Conservation (phyloP, 768 basidiomycete species). For the Fibroporia radiculosa region DNA sequence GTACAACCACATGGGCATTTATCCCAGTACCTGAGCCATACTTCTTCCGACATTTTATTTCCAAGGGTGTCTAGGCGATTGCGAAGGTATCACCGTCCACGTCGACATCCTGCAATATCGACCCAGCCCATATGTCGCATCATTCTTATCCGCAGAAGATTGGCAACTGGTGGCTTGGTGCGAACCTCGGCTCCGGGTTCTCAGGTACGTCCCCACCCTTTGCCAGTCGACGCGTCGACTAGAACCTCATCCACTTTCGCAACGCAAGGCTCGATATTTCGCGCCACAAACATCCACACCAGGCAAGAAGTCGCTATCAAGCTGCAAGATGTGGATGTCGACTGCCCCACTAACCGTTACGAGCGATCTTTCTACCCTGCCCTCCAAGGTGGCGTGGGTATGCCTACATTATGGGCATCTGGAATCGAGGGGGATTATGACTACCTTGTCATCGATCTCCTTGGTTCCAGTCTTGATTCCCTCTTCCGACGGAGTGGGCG, state of each 20-base stretch:
- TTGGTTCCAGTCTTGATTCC: slow-evolving; percentile 62
- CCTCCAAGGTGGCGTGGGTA: slow-evolving; percentile 64
- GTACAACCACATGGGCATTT: neutral
- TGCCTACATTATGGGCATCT: slow-evolving; percentile 64
- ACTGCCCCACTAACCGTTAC: slow-evolving; percentile 70
- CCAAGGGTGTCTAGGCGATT: neutral
- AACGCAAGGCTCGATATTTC: slow-evolving; percentile 62
- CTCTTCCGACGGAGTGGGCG: slow-evolving; percentile 50
- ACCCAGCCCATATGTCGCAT: neutral
- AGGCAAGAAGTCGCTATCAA: slow-evolving; percentile 64
- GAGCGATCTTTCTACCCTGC: slow-evolving; percentile 63
- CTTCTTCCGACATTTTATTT: neutral
- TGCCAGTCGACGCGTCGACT: neutral
- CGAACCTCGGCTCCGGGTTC: slow-evolving; percentile 62
- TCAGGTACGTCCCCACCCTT: slow-evolving; percentile 40
- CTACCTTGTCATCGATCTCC: slow-evolving; percentile 64
- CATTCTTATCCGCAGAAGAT: slow-evolving; percentile 28
- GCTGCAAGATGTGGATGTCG: slow-evolving; percentile 59
- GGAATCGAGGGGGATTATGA: slow-evolving; percentile 24
- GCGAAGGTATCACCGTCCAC: neutral
- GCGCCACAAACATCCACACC: slow-evolving; percentile 50
- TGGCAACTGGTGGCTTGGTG: slow-evolving; percentile 54
- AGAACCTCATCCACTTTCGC: neutral
- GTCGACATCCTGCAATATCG: too few species aligned
- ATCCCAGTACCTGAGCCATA: neutral